phyloP scores from a whole-genome alignment of 73 alveolate genomes.

The Paramecium sexaurelia region DNA sequence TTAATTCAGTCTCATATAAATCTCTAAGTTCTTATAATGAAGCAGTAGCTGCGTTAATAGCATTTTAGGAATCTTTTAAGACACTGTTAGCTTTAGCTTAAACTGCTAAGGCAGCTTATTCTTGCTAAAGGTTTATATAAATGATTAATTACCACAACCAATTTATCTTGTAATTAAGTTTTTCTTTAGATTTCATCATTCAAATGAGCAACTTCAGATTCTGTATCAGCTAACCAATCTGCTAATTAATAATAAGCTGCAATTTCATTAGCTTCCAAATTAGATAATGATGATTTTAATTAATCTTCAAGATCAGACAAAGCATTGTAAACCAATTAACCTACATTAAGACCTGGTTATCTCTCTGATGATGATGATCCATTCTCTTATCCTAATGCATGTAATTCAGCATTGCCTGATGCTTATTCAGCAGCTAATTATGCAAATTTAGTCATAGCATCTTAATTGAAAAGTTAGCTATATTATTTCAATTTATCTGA shows the following conservation, averaged over 20 bases:
- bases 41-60: slow-evolving; percentile 6
- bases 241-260: slow-evolving; percentile 38
- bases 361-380: slow-evolving; percentile 12
- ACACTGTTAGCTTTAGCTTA: slow-evolving; percentile 28
- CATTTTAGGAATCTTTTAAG: slow-evolving; percentile 35
- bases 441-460: slow-evolving; percentile 45
- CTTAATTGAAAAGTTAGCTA: slow-evolving; percentile 5
- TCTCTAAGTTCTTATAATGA: not conserved
- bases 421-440: slow-evolving; percentile 52
- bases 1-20: not conserved
- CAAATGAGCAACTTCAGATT: not conserved
- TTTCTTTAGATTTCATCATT: slow-evolving; percentile 18
- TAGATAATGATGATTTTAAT: not conserved
- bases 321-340: not conserved
- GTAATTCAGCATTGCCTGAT: slow-evolving; percentile 54
- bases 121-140: not conserved
- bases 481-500: slow-evolving; percentile 17
- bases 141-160: not conserved
- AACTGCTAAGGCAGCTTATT: slow-evolving; percentile 40
- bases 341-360: slow-evolving; percentile 4
- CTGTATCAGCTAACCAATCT: slow-evolving; percentile 35
- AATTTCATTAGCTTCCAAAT: not conserved
- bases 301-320: slow-evolving; percentile 29
- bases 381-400: not conserved
- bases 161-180: not conserved